A percentile compares a stretch with the other conserved stretches of the same genome.
Evolutionary conservation across 805 yeast genomes (phyloP).

Genomic region (Lachancea quebecensis): DNA sequence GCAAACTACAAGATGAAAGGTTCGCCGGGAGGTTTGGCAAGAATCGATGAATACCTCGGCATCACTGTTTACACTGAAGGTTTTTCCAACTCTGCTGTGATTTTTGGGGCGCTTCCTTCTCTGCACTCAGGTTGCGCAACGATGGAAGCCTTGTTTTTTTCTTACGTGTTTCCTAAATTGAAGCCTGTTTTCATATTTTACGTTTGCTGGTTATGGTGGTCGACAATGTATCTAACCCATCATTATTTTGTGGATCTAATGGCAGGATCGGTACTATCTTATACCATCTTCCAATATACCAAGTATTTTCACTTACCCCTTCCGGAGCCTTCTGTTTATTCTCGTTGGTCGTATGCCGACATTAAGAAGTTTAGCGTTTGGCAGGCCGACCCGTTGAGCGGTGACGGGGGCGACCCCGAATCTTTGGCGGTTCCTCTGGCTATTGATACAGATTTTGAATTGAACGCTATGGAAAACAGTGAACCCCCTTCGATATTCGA

Average conservation of each 20-base stretch:
- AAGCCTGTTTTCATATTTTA: slow-evolving; percentile 64
- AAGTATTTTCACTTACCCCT: slow-evolving; percentile 64
- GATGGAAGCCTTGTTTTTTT: slow-evolving; percentile 83
- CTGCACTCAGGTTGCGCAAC: slow-evolving; percentile 92
- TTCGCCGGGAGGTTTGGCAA: slow-evolving; percentile 89
- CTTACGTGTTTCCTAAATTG: slow-evolving; percentile 70
- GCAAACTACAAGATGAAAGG: slow-evolving; percentile 91
- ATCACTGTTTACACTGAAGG: slow-evolving; percentile 76
- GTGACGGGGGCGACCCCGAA: slow-evolving; percentile 28
- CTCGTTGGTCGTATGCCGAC: slow-evolving; percentile 61
- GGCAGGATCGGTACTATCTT: slow-evolving; percentile 85
- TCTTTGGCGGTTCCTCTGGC: slow-evolving; percentile 22
- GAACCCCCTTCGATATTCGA: slow-evolving; percentile 31
- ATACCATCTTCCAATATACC: slow-evolving; percentile 60
- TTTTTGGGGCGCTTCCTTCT: slow-evolving; percentile 87
- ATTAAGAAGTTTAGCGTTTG: slow-evolving; percentile 32
- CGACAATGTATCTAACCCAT: slow-evolving; percentile 95
- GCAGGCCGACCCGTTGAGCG: slow-evolving; percentile 33
- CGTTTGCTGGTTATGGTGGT: slow-evolving; percentile 96
- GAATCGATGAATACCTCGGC: slow-evolving; percentile 77
- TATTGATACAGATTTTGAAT: slow-evolving; percentile 21
- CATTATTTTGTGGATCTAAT: slow-evolving; percentile 91
- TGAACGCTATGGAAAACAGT: slow-evolving; percentile 19
- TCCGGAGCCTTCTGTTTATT: slow-evolving; percentile 43
- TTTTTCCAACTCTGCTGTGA: slow-evolving; percentile 81